Evolutionary conservation across 495 filamentous ascomycete genomes (phyloP).

Genomic region (Aspergillus panamensis): DNA sequence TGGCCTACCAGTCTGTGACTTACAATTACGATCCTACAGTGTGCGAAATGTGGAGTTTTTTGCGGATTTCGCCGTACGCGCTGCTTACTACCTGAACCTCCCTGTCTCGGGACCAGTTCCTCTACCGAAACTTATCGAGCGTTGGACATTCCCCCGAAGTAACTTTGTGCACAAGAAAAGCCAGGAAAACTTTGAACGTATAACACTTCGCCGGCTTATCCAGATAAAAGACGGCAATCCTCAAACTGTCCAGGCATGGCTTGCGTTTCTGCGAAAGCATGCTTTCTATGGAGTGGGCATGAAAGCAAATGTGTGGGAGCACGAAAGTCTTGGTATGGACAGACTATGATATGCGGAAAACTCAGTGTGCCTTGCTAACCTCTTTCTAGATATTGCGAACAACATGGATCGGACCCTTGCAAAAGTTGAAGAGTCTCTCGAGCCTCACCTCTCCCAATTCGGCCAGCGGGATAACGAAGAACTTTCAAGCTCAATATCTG

Average conservation of each 20-base stretch:
- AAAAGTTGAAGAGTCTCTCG: constrained; percentile 57
- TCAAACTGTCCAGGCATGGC: constrained; percentile 83
- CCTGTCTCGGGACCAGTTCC: constrained; percentile 84
- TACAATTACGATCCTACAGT: constrained; percentile 89
- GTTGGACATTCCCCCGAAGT: constrained; percentile 89
- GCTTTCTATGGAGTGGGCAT: constrained; percentile 93
- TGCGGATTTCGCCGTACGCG: constrained; percentile 88
- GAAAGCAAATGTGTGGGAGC: constrained; percentile 97
- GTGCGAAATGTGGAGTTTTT: constrained; percentile 92
- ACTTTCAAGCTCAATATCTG: constrained; percentile 23
- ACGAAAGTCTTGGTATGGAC: constrained; percentile 62
- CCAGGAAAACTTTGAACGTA: constrained; percentile 95
- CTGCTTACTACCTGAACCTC: constrained; percentile 89
- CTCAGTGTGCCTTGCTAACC: not conserved
- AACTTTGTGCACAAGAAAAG: constrained; percentile 95
- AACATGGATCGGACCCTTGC: constrained; percentile 58
- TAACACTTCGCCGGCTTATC: constrained; percentile 80
- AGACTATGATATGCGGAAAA: not conserved
- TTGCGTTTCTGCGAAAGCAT: constrained; percentile 86
- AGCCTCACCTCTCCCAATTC: constrained; percentile 61
- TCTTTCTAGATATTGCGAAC: constrained; percentile 58
- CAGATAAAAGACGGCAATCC: constrained; percentile 92
- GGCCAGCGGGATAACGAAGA: constrained; percentile 50
- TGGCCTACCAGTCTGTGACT: constrained; percentile 79
- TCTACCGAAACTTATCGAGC: constrained; percentile 78